Conservation (phyloP, 108 stramenopile genomes). For the Discostella pseudostelligera region DNA sequence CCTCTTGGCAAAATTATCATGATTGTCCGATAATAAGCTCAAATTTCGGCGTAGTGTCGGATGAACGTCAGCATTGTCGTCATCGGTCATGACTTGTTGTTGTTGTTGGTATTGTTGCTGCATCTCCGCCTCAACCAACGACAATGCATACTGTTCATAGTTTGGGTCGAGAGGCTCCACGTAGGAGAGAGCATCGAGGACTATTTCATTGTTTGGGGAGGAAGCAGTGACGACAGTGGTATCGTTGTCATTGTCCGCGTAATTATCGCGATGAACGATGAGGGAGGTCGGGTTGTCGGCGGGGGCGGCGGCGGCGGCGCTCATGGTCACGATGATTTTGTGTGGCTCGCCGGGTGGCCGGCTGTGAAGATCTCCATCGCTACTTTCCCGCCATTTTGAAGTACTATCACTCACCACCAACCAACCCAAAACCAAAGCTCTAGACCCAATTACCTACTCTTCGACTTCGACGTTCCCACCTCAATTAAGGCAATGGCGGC, state of each 20-base stretch:
- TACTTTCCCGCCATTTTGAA: too few species aligned
- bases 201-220: constrained; percentile 13
- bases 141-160: constrained; percentile 75
- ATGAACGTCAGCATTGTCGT: background rate
- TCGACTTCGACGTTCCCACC: too few species aligned
- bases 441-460: too few species aligned
- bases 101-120: background rate
- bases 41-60: background rate
- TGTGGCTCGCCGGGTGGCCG: too few species aligned
- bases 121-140: constrained; percentile 65
- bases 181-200: constrained; percentile 77
- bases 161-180: constrained; percentile 69
- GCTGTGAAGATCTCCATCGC: too few species aligned
- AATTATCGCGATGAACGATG: background rate
- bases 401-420: too few species aligned
- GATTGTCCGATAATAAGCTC: background rate
- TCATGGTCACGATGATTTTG: background rate
- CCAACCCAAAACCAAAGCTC: too few species aligned
- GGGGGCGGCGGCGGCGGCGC: background rate
- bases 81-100: background rate
- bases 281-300: background rate
- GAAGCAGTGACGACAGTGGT: background rate
- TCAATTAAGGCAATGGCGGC: too few species aligned
- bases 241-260: background rate
- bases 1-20: constrained; percentile 5